Evolutionary conservation across 345 rosid species (phyloP), one percentile per base, ranked within the genome.

Genomic region (Melaleuca quinquenervia): DNA sequence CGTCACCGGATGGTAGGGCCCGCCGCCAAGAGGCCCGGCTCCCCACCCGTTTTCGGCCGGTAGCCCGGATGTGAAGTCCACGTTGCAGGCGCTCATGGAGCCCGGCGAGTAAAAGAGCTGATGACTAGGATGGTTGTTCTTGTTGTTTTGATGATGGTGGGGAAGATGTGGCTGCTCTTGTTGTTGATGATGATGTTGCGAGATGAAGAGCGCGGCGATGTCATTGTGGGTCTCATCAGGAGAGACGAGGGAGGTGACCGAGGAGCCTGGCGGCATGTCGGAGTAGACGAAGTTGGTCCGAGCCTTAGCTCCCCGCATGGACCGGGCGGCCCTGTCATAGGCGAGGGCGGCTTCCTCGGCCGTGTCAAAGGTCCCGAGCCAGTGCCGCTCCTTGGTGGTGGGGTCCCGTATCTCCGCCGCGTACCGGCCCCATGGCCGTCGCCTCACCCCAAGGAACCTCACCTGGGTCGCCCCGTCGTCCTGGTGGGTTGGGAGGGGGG

Each of bases 331-430:
- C 48, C 99, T 91, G 91, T 96, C 99, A 76, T 96, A 96, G 49
- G 98, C 98, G 84, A 94, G 87, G 85, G 98, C 99, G 6, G 99
- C 99, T 55, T 96, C 98, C 86, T 95, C 96, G 0, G 99, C 99
- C 0, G 98, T 95, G 89, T 96, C 98, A 45, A 94, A 96, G 20
- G 98, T 96, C 45, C 98, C 98, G 7, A 96, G 94, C 98, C 98
- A 96, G 88, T 94, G 96, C 87, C 99, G 92, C 88, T 95, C 98
- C 88, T 96, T 96, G 9, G 98, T 96, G 16, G 98, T 90, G 10
- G 98, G 97, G 92, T 96, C 96, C 87, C 99, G 91, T 91, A 96
- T 96, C 88, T 96, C 99, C 2, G 98, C 96, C 7, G 99, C 99
- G 20, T 96, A 96, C 86, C 99, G 88, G 41, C 99, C 99, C 99